Percentiles rank a stretch among this genome's conserved stretches.
Evolutionary conservation across 306 rosid genomes (phyloP).

Genomic region (Aeschynomene evenia): DNA sequence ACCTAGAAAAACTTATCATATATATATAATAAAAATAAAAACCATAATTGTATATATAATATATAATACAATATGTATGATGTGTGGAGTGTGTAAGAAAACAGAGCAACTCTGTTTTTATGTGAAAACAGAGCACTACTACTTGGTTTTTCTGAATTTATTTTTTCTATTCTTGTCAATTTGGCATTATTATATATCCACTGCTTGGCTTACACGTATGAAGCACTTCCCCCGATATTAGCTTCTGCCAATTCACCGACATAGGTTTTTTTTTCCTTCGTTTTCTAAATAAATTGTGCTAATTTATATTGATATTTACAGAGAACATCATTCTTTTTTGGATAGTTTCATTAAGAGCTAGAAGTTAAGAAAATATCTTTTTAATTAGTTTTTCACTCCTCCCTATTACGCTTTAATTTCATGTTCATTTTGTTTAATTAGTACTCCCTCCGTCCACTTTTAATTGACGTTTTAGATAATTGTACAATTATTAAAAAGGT

Average conservation of each 20-base stretch:
- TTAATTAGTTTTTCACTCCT: not conserved
- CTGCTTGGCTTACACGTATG: slow-evolving; percentile 5
- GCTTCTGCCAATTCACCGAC: slow-evolving; percentile 15
- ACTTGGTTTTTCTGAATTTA: not conserved
- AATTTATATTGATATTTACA: not conserved
- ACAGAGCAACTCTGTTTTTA: slow-evolving; percentile 26
- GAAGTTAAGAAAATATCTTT: not conserved
- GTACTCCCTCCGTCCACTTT: too few species aligned
- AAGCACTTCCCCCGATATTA: not conserved
- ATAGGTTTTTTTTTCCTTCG: not conserved
- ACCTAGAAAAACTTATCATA: slow-evolving; percentile 16
- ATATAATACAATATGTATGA: not conserved
- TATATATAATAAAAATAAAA: not conserved
- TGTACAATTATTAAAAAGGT: too few species aligned
- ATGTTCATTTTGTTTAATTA: not conserved
- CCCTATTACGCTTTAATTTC: not conserved
- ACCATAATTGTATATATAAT: too few species aligned
- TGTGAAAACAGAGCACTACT: slow-evolving; percentile 5
- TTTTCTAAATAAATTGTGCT: not conserved
- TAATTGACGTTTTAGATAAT: too few species aligned
- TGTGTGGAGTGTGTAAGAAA: not conserved
- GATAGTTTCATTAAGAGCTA: not conserved
- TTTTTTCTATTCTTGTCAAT: not conserved
- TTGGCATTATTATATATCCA: slow-evolving; percentile 14
- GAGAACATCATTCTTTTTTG: not conserved